Conservation (phyloP, 331 rosid genomes). For the Quercus lobata region DNA sequence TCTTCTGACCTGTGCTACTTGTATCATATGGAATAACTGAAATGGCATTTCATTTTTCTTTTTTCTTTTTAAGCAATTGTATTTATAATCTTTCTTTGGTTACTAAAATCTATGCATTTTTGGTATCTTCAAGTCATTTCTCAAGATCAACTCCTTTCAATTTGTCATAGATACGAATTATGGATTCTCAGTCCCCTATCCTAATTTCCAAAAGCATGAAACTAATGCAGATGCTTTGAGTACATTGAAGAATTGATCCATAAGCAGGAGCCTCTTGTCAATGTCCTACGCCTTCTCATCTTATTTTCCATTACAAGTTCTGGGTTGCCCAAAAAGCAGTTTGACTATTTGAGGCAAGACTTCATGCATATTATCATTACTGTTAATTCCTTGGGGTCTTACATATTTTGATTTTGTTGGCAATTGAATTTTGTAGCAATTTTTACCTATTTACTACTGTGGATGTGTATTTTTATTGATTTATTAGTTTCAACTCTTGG, state of each 20-base stretch:
- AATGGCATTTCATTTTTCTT: neutral
- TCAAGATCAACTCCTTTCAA: neutral
- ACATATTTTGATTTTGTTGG: conserved; percentile 11
- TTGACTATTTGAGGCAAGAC: conserved; percentile 78
- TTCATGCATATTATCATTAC: conserved; percentile 17
- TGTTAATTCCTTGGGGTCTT: conserved; percentile 4
- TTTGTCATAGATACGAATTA: conserved; percentile 5
- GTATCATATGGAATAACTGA: neutral
- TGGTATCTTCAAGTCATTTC: neutral
- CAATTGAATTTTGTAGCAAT: conserved; percentile 13
- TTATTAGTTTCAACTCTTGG: conserved; percentile 12
- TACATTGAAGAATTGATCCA: conserved; percentile 97
- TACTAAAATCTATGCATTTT: neutral
- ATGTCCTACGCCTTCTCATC: conserved; percentile 78
- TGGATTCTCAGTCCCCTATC: conserved; percentile 1
- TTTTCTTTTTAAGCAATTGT: neutral
- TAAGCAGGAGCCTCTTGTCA: conserved; percentile 88
- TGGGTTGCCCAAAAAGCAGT: conserved; percentile 88
- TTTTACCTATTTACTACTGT: conserved; percentile 10
- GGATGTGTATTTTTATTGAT: conserved; percentile 19
- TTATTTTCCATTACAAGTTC: conserved; percentile 81
- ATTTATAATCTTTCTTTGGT: neutral
- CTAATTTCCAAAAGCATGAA: conserved; percentile 11
- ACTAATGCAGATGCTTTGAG: conserved; percentile 78
- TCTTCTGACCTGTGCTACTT: neutral